Conservation (phyloP, 768 basidiomycete species). For the Lyophyllum semitale region DNA sequence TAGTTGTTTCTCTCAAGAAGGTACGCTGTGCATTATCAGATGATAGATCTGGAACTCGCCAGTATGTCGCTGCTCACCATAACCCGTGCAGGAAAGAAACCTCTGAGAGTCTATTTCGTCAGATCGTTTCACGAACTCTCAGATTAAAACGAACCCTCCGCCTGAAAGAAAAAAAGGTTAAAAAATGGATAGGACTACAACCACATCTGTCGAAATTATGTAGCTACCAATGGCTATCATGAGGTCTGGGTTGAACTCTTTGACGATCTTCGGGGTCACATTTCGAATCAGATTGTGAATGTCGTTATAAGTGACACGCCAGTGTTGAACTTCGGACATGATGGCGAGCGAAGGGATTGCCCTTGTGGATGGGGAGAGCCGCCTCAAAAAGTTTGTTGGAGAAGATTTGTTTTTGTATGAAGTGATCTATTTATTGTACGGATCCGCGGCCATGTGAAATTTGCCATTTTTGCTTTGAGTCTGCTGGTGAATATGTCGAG, state of each 20-base stretch:
- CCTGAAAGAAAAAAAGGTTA: conserved; percentile 41
- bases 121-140: conserved; percentile 16
- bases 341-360: neutral
- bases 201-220: conserved; percentile 1
- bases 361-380: too few species aligned
- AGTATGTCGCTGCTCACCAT: conserved; percentile 46
- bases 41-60: conserved; percentile 3
- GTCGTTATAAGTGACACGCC: conserved; percentile 85
- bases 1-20: conserved; percentile 71
- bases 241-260: conserved; percentile 83
- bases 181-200: neutral
- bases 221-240: conserved; percentile 76
- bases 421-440: too few species aligned
- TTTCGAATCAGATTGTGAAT: conserved; percentile 86
- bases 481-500: conserved; percentile 20
- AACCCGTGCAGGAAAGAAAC: conserved; percentile 95
- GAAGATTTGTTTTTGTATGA: neutral
- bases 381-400: neutral
- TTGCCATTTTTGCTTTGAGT: conserved; percentile 4
- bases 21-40: conserved; percentile 59
- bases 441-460: conserved; percentile 5
- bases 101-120: conserved; percentile 44
- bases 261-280: conserved; percentile 65
- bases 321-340: conserved; percentile 48
- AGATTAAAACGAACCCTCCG: conserved; percentile 68